Conservation (phyloP, 371 early-diverging fungal species). For the Actinomucor elegans region DNA sequence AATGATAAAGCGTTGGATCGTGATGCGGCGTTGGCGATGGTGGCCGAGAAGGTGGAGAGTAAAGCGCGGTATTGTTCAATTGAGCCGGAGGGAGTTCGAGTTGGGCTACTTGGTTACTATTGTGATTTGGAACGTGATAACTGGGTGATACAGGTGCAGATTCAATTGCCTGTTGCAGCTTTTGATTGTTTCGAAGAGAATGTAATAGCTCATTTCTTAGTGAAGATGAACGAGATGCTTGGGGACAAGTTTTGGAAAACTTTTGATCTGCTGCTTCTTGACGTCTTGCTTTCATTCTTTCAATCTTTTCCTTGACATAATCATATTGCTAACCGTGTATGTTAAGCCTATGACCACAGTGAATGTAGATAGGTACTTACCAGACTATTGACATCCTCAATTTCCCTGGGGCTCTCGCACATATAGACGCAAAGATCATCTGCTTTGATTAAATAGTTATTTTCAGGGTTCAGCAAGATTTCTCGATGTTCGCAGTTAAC, state of each 20-base stretch:
- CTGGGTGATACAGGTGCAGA: slow-evolving; percentile 5
- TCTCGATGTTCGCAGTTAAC: slow-evolving; percentile 25
- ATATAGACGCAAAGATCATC: slow-evolving; percentile 63
- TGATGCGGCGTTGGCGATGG: neutral
- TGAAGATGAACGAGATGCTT: slow-evolving; percentile 3
- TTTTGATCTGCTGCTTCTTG: neutral
- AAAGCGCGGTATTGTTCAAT: neutral
- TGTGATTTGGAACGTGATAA: neutral
- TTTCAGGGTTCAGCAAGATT: slow-evolving; percentile 69
- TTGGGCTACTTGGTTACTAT: neutral
- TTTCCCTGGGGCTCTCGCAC: slow-evolving; percentile 61
- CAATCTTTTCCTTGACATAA: slow-evolving; percentile 2
- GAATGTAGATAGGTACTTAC: slow-evolving; percentile 15
- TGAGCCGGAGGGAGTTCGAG: neutral
- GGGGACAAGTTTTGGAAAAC: neutral
- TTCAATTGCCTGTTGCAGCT: neutral
- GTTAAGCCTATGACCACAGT: neutral
- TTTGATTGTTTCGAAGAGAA: neutral
- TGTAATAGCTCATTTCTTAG: slow-evolving; percentile 3
- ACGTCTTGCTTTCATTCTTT: neutral
- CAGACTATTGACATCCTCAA: slow-evolving; percentile 45
- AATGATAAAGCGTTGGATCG: neutral
- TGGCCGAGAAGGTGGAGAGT: neutral
- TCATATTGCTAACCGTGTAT: neutral
- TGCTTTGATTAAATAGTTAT: slow-evolving; percentile 50